Percentiles rank a stretch among this genome's conserved stretches.
phyloP scores from a whole-genome alignment of 768 basidiomycete species.

The Lyophyllum semitale region DNA sequence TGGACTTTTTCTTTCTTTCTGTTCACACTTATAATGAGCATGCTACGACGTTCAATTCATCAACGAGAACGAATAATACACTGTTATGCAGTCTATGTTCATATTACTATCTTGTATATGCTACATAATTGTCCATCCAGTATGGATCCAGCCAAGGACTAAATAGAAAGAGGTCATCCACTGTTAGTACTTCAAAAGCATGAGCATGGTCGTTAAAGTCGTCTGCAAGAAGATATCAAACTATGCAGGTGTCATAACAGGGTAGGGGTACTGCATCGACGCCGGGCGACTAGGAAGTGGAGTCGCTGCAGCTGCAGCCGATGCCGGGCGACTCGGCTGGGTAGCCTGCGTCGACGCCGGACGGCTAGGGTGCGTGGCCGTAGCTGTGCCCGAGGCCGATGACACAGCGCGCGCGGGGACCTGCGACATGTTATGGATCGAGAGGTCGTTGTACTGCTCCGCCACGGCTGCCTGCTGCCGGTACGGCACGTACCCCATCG shows the following conservation, averaged over 20 bases:
- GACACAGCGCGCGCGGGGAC: neutral
- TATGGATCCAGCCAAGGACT: neutral
- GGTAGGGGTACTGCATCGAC: neutral
- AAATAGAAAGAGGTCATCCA: neutral
- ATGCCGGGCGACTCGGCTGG: conserved; percentile 1
- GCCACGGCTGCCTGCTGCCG: conserved; percentile 7
- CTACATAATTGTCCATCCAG: neutral
- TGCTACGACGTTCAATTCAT: no score
- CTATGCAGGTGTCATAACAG: neutral
- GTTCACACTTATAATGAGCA: no score
- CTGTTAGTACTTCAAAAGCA: neutral
- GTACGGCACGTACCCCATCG: conserved; percentile 16
- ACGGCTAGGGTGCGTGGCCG: neutral
- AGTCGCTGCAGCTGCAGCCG: neutral
- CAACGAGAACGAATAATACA: no score
- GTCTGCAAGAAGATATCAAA: neutral
- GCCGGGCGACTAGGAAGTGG: neutral
- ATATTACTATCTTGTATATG: neutral
- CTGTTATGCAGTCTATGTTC: no score
- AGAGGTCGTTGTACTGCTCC: conserved; percentile 5
- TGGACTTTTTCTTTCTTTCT: neutral
- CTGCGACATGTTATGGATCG: neutral
- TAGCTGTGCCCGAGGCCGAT: neutral
- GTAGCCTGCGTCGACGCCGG: neutral
- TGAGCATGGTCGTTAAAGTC: neutral